These are phyloP conservation scores for Artomyces pyxidatus DNA, from an alignment of 768 basidiomycete genomes.

Conservation along the genomic window DNA sequence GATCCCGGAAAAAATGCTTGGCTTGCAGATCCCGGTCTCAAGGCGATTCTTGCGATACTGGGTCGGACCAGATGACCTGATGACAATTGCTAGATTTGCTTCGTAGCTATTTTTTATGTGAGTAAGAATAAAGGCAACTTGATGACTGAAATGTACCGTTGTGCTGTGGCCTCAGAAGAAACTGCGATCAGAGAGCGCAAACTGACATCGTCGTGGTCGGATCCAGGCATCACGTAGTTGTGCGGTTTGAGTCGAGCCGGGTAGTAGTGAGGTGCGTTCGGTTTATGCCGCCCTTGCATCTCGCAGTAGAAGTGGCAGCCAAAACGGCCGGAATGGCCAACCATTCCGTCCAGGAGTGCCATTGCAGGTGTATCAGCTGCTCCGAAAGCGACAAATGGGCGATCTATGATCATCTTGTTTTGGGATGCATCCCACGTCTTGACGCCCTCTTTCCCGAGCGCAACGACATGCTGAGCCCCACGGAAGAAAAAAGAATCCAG, in stretches of 20 bases:
- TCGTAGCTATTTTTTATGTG: neutral
- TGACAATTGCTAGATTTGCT: neutral
- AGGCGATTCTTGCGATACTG: neutral
- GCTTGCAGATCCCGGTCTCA: conserved; percentile 5
- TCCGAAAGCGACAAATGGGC: conserved; percentile 13
- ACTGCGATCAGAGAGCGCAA: too few species aligned
- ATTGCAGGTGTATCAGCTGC: conserved; percentile 29
- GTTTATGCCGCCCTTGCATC: conserved; percentile 25
- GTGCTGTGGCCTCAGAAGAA: neutral
- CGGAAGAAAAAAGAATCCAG: conserved; percentile 23
- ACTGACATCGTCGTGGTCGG: neutral
- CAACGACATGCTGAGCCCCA: conserved; percentile 27
- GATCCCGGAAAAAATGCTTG: too few species aligned
- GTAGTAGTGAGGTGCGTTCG: conserved; percentile 25
- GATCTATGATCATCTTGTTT: neutral
- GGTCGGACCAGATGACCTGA: neutral
- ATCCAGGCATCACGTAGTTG: neutral
- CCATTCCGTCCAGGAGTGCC: conserved; percentile 24
- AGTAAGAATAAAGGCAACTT: neutral
- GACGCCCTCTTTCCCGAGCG: conserved; percentile 21
- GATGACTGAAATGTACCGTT: neutral
- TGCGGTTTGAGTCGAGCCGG: conserved; percentile 11
- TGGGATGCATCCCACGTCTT: conserved; percentile 18
- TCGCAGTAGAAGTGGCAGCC: conserved; percentile 23
- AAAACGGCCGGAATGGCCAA: conserved; percentile 26